These are phyloP conservation scores for Isabelozyma pseudorhagii DNA, from an alignment of 805 yeast species.

Conservation along the genomic window DNA sequence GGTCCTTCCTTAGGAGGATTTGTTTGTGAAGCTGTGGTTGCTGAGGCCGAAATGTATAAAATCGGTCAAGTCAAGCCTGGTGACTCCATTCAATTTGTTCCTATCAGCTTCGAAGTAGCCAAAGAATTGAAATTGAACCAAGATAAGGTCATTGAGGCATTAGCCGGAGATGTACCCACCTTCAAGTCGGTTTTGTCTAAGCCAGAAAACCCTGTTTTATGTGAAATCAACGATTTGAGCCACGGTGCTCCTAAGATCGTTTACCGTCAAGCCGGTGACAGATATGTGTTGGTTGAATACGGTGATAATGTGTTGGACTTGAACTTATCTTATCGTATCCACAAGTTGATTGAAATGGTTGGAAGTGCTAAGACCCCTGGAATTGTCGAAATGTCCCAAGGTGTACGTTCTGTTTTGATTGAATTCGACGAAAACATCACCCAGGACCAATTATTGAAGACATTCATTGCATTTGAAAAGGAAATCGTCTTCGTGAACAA, in stretches of 20 bases:
- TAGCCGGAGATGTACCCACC: constrained; percentile 42
- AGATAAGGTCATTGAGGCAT: constrained; percentile 48
- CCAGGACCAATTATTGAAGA: constrained; percentile 60
- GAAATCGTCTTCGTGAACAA: constrained; percentile 69
- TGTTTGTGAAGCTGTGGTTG: constrained; percentile 94
- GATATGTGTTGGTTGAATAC: constrained; percentile 87
- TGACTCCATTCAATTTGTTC: constrained; percentile 76
- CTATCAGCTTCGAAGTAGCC: constrained; percentile 69
- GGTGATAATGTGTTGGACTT: constrained; percentile 88
- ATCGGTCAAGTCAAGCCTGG: constrained; percentile 98
- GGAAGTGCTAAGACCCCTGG: constrained; percentile 65
- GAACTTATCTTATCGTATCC: constrained; percentile 80
- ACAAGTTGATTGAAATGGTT: constrained; percentile 75
- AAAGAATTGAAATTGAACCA: constrained; percentile 58
- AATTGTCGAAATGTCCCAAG: constrained; percentile 93
- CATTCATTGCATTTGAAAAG: constrained; percentile 70
- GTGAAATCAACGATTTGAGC: constrained; percentile 41
- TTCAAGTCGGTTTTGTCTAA: constrained; percentile 16
- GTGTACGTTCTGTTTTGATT: constrained; percentile 90
- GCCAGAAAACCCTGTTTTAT: constrained; percentile 71
- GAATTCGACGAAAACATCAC: constrained; percentile 71
- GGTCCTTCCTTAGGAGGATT: constrained; percentile 98
- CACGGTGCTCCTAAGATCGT: constrained; percentile 65
- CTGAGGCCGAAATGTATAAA: constrained; percentile 97
- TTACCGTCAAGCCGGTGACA: constrained; percentile 96